Evolutionary conservation across 2,329 filamentous ascomycete genomes (phyloP).

Genomic region (Pseudocercospora pini-densiflorae): DNA sequence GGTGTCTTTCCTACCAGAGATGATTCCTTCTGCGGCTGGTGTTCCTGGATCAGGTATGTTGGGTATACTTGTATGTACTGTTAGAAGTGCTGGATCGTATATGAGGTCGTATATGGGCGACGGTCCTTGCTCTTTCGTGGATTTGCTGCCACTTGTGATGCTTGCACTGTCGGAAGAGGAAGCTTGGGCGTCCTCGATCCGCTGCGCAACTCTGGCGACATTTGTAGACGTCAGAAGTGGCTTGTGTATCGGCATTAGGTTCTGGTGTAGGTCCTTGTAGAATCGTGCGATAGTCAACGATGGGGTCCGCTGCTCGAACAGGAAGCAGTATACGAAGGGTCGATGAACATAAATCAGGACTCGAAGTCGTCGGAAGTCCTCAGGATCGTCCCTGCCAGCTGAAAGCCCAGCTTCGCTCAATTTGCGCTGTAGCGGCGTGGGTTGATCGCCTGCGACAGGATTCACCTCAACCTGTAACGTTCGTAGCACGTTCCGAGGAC

Average conservation of each 20-base stretch:
- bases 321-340: slow-evolving; percentile 77
- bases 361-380: slow-evolving; percentile 52
- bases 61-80: slow-evolving; percentile 65
- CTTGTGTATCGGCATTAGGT: slow-evolving; percentile 54
- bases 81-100: slow-evolving; percentile 62
- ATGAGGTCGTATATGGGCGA: slow-evolving; percentile 63
- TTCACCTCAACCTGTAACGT: slow-evolving; percentile 66
- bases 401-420: slow-evolving; percentile 26
- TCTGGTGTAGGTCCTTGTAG: slow-evolving; percentile 57
- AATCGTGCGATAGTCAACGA: slow-evolving; percentile 53
- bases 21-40: slow-evolving; percentile 45
- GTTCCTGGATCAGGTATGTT: slow-evolving; percentile 63
- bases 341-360: slow-evolving; percentile 73
- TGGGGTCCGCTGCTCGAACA: slow-evolving; percentile 68
- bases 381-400: slow-evolving; percentile 19
- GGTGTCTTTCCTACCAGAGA: slow-evolving; percentile 20
- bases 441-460: slow-evolving; percentile 13
- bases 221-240: slow-evolving; percentile 50
- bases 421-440: slow-evolving; percentile 23
- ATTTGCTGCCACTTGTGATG: slow-evolving; percentile 37
- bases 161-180: slow-evolving; percentile 38
- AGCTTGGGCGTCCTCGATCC: slow-evolving; percentile 42
- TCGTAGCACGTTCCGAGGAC: slow-evolving; percentile 62
- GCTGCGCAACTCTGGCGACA: slow-evolving; percentile 46
- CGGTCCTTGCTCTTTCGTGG: slow-evolving; percentile 24